Evolutionary conservation across 1,284 basidiomycete genomes (phyloP), one percentile per base, ranked within the genome.

Genomic region (Trametes versicolor): DNA sequence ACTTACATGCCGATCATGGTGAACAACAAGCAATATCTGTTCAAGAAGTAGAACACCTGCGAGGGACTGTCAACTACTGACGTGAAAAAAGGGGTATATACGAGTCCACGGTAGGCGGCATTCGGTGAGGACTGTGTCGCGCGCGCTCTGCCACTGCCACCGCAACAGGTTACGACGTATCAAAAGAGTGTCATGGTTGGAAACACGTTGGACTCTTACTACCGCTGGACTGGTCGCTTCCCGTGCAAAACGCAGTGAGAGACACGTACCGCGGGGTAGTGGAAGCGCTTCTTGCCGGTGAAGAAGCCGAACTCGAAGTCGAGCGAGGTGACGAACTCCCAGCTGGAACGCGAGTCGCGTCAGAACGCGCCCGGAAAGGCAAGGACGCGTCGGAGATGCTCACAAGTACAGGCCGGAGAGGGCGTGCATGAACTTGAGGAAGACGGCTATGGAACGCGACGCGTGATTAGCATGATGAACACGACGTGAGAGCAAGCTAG

Each of bases 31-130:
- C 83, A 84, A 74, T 93, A 93, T 62, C 91, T 85, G 67, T 90
- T 90, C 53, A 87, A 76, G 75, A 93, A 92, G 76, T 93, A 93
- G 75, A 92, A 91, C 49, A 84, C 78, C 92, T 92, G 66, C 15
- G 66, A 21, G 41, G 41, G 19, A 34, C n/a, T 8, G 47, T 65
- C 19, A 62, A 45, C 2, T 21, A 34, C 17, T 27, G 32, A 27
- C 5, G 8, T 13, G 34, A 54, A 13, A 25, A 15, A 48, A 2
- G n/a, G n/a, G n/a, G n/a, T n/a, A n/a, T n/a, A n/a, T n/a, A n/a
- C n/a, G n/a, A n/a, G n/a, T n/a, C n/a, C n/a, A n/a, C n/a, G n/a
- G n/a, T n/a, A n/a, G n/a, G n/a, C n/a, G n/a, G n/a, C n/a, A n/a
- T n/a, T n/a, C n/a, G n/a, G n/a, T n/a, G n/a, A n/a, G n/a, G n/a